Conservation (phyloP, 306 rosid genomes). For the Cicer yamashitae region DNA sequence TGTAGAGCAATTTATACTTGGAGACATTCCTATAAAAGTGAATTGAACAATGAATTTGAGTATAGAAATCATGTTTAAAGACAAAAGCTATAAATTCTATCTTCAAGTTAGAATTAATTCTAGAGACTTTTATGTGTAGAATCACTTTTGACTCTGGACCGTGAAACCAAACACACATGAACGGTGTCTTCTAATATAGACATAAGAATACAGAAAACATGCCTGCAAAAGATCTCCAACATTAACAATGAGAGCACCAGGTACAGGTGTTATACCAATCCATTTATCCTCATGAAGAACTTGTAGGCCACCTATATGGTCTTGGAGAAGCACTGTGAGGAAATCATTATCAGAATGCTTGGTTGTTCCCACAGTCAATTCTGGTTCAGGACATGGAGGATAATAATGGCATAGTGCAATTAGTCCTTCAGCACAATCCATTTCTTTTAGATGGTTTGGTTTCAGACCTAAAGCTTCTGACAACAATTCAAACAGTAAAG, state of each 20-base stretch:
- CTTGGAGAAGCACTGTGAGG: slow-evolving; percentile 51
- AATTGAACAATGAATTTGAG: no score
- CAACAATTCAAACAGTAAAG: slow-evolving; percentile 34
- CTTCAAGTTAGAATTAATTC: no score
- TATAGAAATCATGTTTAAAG: no score
- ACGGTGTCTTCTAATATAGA: not conserved
- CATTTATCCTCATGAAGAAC: slow-evolving; percentile 36
- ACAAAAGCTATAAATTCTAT: no score
- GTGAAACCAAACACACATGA: no score
- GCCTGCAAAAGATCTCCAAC: slow-evolving; percentile 51
- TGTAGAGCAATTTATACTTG: no score
- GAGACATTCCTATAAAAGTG: no score
- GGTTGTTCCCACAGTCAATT: slow-evolving; percentile 42
- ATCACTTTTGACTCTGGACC: no score
- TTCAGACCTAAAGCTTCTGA: slow-evolving; percentile 47
- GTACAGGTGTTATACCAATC: slow-evolving; percentile 37
- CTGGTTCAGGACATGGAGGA: slow-evolving; percentile 52
- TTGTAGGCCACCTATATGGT: slow-evolving; percentile 50
- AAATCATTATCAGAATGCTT: slow-evolving; percentile 44
- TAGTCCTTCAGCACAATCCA: slow-evolving; percentile 43
- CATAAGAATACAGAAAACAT: slow-evolving; percentile 11
- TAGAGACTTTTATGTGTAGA: no score
- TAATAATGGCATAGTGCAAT: slow-evolving; percentile 38
- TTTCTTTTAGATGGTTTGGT: slow-evolving; percentile 39
- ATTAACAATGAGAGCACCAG: slow-evolving; percentile 46